Conservation (phyloP, 2,329 filamentous ascomycete genomes). For the Colletotrichum sp. region DNA sequence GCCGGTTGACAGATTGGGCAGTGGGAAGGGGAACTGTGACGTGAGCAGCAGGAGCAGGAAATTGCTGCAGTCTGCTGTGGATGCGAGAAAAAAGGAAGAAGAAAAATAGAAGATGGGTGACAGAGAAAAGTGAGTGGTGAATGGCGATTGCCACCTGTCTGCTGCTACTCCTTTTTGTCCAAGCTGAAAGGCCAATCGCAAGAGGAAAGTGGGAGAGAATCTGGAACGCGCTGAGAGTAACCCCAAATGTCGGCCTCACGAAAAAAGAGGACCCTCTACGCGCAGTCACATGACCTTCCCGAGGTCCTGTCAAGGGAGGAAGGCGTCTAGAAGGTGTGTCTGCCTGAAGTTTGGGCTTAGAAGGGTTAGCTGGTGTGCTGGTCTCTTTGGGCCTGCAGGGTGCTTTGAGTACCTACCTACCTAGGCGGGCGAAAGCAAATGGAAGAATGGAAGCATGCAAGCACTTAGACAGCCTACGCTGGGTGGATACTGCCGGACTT, state of each 20-base stretch:
- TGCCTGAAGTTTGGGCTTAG: not conserved
- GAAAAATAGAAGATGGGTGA: not conserved
- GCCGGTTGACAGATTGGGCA: not conserved
- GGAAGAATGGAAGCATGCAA: not conserved
- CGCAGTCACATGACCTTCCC: slow-evolving; percentile 18
- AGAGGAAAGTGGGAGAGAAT: not conserved
- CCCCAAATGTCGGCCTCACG: not conserved
- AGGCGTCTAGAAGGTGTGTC: not conserved
- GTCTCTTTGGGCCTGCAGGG: not conserved
- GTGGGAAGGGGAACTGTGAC: not conserved
- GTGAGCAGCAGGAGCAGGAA: not conserved
- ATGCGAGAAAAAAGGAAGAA: not conserved
- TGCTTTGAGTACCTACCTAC: not conserved
- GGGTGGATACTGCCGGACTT: not conserved
- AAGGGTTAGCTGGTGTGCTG: not conserved
- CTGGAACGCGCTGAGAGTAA: not conserved
- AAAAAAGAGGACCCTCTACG: slow-evolving; percentile 6
- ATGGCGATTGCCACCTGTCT: not conserved
- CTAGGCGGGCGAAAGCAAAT: not conserved
- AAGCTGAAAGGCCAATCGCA: not conserved
- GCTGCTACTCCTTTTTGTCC: not conserved
- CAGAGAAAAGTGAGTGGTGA: not conserved
- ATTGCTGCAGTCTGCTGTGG: not conserved
- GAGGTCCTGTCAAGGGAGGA: not conserved
- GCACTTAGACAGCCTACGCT: not conserved